Base-by-base conservation (phyloP, 2,329 filamentous ascomycete species). In the Drechmeria coniospora region DNA sequence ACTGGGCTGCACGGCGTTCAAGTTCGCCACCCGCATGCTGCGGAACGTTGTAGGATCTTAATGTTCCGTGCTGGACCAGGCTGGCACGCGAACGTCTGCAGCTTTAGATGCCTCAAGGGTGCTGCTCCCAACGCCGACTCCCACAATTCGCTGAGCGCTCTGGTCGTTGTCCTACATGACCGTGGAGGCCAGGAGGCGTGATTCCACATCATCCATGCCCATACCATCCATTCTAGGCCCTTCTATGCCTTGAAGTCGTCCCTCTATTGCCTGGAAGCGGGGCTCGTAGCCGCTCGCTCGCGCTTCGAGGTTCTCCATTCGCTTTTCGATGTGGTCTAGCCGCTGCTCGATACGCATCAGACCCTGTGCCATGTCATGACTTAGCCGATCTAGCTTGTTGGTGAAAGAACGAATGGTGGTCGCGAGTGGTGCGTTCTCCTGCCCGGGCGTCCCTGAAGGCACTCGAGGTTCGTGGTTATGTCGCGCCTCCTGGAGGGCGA, bases 401-500 rank as follows among this genome's bases (percentile, higher is more conserved):
- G 59, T 66, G 25, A 73, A 56, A 25, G 61, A 68, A 26, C 68
- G 60, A 20, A 74, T 60, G 27, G 59, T 68, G 39, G 70, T 68
- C 2, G 64, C 63, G 32, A 71, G 53, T 1, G 68, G 66, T 4
- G 66, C 63, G 41, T 65, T 68, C 42, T 72, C 68, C 34, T 68
- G 63, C 15, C 66, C 65, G 2, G 65, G 60, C 2, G 59, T 57
- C 20, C 61, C 63, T 12, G 65, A 60, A 7, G 65, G 57, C 27
- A 68, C 51, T 33, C 68, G 64, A 18, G 68, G 63, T 39, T 73
- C 68, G 43, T 74, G 68, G 45, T 74, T 74, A 43, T 74, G 68
- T 10, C 66, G 57, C n/a, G 58, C 47, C 31, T 71, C 65, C 34
- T 73, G 68, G 8, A 74, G 61, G 6, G 63, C 64, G 36, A 74